Evolutionary conservation across 768 basidiomycete species (phyloP).

Genomic region (Lentinula detonsa): DNA sequence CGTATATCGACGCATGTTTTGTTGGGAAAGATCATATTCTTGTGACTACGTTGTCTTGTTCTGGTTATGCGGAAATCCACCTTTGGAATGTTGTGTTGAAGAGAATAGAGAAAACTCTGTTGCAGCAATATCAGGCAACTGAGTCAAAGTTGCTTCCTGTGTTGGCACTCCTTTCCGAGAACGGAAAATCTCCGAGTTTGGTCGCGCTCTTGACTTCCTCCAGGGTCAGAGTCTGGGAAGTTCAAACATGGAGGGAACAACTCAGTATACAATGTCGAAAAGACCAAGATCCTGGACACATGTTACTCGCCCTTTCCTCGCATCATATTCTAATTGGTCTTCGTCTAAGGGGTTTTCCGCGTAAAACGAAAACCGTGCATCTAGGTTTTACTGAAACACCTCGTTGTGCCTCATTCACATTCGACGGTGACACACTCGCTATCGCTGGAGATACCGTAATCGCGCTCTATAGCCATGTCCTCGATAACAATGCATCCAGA

Average conservation of each 20-base stretch:
- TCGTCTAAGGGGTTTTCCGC: neutral
- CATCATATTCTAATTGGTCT: neutral
- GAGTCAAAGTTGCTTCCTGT: neutral
- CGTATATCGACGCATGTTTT: neutral
- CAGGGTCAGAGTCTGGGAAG: neutral
- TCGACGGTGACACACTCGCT: neutral
- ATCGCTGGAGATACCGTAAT: neutral
- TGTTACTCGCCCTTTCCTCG: neutral
- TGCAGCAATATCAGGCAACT: neutral
- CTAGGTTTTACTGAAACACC: neutral
- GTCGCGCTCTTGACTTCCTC: neutral
- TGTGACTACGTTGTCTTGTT: neutral
- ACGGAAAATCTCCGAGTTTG: neutral
- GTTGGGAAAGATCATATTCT: neutral
- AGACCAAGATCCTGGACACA: neutral
- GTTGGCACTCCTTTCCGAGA: neutral
- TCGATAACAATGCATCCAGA: neutral
- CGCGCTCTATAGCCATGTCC: neutral
- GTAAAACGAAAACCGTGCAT: neutral
- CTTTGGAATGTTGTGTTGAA: neutral
- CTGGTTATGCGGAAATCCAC: neutral
- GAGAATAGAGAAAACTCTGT: neutral
- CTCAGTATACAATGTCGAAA: neutral
- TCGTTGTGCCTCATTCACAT: neutral
- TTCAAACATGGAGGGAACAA: neutral